Conservation (phyloP, 345 rosid genomes). For the Viola odorata region DNA sequence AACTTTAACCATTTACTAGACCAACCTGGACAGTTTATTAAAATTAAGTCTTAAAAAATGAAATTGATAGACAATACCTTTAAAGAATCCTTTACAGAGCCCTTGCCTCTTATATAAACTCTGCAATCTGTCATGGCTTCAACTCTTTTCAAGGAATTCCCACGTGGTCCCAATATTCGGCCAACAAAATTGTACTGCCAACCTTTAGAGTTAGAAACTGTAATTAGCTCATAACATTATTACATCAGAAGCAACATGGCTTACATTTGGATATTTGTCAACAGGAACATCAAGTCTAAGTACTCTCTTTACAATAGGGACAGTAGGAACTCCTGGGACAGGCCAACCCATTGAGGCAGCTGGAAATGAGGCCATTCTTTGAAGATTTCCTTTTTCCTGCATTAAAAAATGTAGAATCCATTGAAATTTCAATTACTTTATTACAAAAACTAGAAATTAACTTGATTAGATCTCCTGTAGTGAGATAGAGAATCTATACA, state of each 20-base stretch:
- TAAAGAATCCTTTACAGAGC: slow-evolving; percentile 79
- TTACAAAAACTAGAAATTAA: neutral
- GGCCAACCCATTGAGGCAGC: slow-evolving; percentile 69
- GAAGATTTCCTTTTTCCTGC: slow-evolving; percentile 76
- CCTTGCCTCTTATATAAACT: slow-evolving; percentile 87
- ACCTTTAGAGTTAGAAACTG: slow-evolving; percentile 22
- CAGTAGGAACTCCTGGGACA: slow-evolving; percentile 53
- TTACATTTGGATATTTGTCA: slow-evolving; percentile 82
- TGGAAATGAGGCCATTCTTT: slow-evolving; percentile 58
- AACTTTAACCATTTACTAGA: slow-evolving; percentile 4
- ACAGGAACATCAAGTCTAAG: slow-evolving; percentile 91
- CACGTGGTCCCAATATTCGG: slow-evolving; percentile 93
- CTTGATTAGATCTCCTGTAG: neutral
- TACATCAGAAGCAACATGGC: slow-evolving; percentile 15
- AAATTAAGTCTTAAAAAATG: too few relatives aligned
- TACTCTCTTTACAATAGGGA: slow-evolving; percentile 66
- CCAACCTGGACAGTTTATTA: neutral
- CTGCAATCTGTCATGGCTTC: slow-evolving; percentile 78
- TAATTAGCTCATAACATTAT: neutral
- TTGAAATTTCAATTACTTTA: neutral
- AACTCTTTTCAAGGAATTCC: slow-evolving; percentile 89
- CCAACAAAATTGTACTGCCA: slow-evolving; percentile 93
- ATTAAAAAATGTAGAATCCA: slow-evolving; percentile 19
- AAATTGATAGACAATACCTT: slow-evolving; percentile 44
- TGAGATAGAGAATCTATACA: too few relatives aligned